Conservation (phyloP, 176 grass and related monocot species). For the Zoysia pacifica region DNA sequence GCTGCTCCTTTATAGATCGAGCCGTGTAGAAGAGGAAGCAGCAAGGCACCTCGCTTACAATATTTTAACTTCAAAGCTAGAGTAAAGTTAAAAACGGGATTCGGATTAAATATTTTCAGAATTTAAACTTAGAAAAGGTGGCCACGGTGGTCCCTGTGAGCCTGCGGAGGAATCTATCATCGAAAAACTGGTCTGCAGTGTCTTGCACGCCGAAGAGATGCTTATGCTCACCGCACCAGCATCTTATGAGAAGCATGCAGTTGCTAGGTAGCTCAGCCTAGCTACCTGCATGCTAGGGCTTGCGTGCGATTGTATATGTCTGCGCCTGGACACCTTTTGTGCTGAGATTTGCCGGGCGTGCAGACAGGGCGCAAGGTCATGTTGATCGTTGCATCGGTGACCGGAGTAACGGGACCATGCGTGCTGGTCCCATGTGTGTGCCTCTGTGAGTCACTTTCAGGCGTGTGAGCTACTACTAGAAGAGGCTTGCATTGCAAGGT, state of each 20-base stretch:
- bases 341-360: constrained; percentile 7
- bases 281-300: constrained; percentile 5
- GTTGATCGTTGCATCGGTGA: constrained; percentile 26
- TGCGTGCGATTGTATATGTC: constrained; percentile 33
- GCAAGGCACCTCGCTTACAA: not conserved
- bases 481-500: not conserved
- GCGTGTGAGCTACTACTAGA: not conserved
- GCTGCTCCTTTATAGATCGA: constrained; percentile 32
- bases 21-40: not conserved
- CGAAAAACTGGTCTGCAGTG: not conserved
- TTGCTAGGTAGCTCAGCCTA: not conserved
- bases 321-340: constrained; percentile 30
- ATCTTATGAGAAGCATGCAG: not conserved
- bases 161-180: constrained; percentile 39
- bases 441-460: not conserved
- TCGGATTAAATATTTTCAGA: constrained; percentile 1
- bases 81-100: constrained; percentile 25
- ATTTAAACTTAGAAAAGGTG: constrained; percentile 27
- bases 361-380: constrained; percentile 34
- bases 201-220: constrained; percentile 37
- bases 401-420: constrained; percentile 26
- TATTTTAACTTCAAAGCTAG: not conserved
- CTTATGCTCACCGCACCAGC: constrained; percentile 29
- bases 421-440: constrained; percentile 6
- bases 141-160: constrained; percentile 39